Percentiles rank a stretch among this genome's conserved stretches.
These are phyloP conservation scores for Colletotrichum sp. DNA, from an alignment of 2,329 filamentous ascomycete species.

Conservation along the genomic window DNA sequence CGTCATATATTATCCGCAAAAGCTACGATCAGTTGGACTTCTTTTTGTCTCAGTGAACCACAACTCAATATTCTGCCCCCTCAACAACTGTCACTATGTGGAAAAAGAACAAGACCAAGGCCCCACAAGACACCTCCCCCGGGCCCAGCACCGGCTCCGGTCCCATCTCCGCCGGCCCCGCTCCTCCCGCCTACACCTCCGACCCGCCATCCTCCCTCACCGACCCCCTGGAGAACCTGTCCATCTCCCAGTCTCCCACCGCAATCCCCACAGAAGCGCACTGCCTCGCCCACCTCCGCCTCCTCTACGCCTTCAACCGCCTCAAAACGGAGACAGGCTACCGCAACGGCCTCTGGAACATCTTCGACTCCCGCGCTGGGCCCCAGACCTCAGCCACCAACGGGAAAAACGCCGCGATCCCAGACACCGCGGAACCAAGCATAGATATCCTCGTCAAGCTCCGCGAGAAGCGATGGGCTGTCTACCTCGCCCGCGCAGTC, in stretches of 20 bases:
- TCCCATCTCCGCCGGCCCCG: not conserved
- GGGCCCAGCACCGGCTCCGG: not conserved
- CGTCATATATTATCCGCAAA: not conserved
- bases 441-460: slow-evolving; percentile 49
- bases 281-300: slow-evolving; percentile 61
- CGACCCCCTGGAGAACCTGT: not conserved
- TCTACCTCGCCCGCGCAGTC: slow-evolving; percentile 68
- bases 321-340: slow-evolving; percentile 66
- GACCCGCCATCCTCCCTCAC: not conserved
- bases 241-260: not conserved
- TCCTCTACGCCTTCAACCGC: slow-evolving; percentile 67
- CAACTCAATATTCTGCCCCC: fast-evolving
- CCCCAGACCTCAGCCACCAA: slow-evolving; percentile 3
- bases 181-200: not conserved
- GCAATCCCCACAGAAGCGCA: not conserved
- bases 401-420: not conserved
- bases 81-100: not conserved
- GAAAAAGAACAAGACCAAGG: not conserved
- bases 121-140: not conserved
- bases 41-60: not conserved
- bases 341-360: slow-evolving; percentile 64
- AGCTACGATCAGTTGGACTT: not conserved
- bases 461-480: slow-evolving; percentile 70
- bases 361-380: slow-evolving; percentile 50
- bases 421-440: fast-evolving